A percentile compares a stretch with the other conserved stretches of the same genome.
Conservation (phyloP, 1,139 yeast genomes). For the Blastobotrys aristatus region DNA sequence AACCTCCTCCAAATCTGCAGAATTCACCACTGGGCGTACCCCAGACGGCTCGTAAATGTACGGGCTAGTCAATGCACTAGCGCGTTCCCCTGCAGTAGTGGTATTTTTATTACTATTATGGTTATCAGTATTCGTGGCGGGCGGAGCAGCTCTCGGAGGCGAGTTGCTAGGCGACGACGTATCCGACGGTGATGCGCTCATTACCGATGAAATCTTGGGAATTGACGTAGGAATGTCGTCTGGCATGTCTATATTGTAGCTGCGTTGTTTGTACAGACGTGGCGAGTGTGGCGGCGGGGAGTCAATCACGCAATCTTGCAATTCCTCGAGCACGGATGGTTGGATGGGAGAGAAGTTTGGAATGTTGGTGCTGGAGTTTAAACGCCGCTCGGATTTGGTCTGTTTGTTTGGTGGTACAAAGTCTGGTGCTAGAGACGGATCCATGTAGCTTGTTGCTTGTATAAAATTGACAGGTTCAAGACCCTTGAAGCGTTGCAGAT, state of each 20-base stretch:
- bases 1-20: conserved; percentile 93
- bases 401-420: conserved; percentile 37
- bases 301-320: conserved; percentile 35
- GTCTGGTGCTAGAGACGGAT: conserved; percentile 37
- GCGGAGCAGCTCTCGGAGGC: not conserved
- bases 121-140: not conserved
- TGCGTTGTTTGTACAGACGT: not conserved
- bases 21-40: conserved; percentile 41
- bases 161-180: not conserved
- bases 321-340: conserved; percentile 72
- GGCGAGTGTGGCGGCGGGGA: conserved; percentile 3
- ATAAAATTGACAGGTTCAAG: too few relatives aligned
- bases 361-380: conserved; percentile 61
- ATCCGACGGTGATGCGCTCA: conserved; percentile 15
- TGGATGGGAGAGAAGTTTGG: conserved; percentile 72
- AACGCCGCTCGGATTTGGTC: conserved; percentile 32
- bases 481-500: too few relatives aligned
- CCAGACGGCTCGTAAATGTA: conserved; percentile 31
- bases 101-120: not conserved
- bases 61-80: conserved; percentile 9
- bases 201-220: conserved; percentile 20
- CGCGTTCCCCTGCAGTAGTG: not conserved
- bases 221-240: conserved; percentile 20
- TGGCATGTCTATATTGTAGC: not conserved
- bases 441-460: too few relatives aligned